Evolutionary conservation across 2,329 filamentous ascomycete species (phyloP), one percentile per base, ranked within the genome.

Genomic region (Trichoderma simmonsii): DNA sequence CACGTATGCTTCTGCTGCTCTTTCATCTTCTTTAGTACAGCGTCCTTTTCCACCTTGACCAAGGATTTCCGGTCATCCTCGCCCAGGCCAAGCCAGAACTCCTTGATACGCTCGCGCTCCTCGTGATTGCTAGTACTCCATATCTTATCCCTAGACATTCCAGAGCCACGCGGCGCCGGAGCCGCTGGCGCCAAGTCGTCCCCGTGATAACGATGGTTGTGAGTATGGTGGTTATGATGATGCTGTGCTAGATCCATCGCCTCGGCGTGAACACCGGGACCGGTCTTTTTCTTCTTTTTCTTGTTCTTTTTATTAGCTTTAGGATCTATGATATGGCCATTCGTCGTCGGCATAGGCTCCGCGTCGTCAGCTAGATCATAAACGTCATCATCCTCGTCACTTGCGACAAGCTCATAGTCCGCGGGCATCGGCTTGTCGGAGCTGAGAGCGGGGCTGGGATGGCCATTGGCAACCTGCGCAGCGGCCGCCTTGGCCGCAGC

Each of bases 1-100:
- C 96, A 99, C 3, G 95, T 98, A 81, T 98, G 95, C 83, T 98
- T 98, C 82, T 99, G 96, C 82, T 99, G 96, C 82, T 99, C 96
- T 86, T 99, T 99, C 96, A 99, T 99, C 86, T 99, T 99, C 79
- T 93, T 94, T 71, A 99, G 85, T 0, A 99, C 96, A 8, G 96
- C 95, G 82, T 99, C 95, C 84, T 99, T 99, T 83, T 99, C 96
- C 34, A 99, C 95, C 83, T 98, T 98, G 79, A 99, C 94, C 61
- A 99, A 86, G 18, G 93, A 96, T 80, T 97, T 96, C 77, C 96
- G 93, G 81, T 98, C 95, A 48, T 97, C 93, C 81, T 99, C 96
- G 76, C 93, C 94, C 57, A 99, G 83, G 18, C 94, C 94, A 68
- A 99, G 88, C 96, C 96, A 99, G 83, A 98, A 99, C 77, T 97